phyloP scores from a whole-genome alignment of 805 yeast genomes.

The Komagataella pastoris region DNA sequence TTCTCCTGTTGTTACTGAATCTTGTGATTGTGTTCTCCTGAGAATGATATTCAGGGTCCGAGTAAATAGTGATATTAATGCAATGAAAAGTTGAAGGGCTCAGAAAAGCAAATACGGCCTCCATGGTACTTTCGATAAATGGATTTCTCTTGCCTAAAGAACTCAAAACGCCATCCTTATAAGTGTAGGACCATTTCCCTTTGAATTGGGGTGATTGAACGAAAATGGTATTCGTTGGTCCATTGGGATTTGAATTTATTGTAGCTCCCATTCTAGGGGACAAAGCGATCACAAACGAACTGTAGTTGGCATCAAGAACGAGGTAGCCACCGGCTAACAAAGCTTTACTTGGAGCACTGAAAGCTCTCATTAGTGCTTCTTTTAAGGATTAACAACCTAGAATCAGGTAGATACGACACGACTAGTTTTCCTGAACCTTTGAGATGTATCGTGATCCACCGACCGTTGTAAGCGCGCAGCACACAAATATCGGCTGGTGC shows the following conservation, averaged over 20 bases:
- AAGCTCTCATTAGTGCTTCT: conserved; percentile 22
- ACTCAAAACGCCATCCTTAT: conserved; percentile 12
- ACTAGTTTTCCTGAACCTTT: background rate
- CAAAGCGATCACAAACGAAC: conserved; percentile 74
- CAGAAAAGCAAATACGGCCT: conserved; percentile 40
- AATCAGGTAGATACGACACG: background rate
- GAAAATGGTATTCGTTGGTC: conserved; percentile 16
- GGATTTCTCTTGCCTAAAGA: conserved; percentile 36
- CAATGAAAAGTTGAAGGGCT: conserved; percentile 18
- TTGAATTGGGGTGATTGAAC: conserved; percentile 71
- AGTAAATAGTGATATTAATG: conserved; percentile 47
- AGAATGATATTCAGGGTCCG: conserved; percentile 87
- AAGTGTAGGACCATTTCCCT: conserved; percentile 55
- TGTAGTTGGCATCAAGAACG: conserved; percentile 67
- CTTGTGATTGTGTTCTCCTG: conserved; percentile 32
- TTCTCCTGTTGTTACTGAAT: conserved; percentile 20
- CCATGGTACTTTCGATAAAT: conserved; percentile 54
- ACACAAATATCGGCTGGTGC: background rate
- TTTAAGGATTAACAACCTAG: background rate
- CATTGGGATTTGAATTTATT: conserved; percentile 11
- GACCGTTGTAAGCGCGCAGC: background rate
- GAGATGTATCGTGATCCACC: background rate
- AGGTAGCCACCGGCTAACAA: conserved; percentile 89
- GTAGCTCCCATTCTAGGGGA: conserved; percentile 84
- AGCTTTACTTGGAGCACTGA: conserved; percentile 95